Conservation (phyloP, 2,329 filamentous ascomycete species). For the Shiraia bambusicola region DNA sequence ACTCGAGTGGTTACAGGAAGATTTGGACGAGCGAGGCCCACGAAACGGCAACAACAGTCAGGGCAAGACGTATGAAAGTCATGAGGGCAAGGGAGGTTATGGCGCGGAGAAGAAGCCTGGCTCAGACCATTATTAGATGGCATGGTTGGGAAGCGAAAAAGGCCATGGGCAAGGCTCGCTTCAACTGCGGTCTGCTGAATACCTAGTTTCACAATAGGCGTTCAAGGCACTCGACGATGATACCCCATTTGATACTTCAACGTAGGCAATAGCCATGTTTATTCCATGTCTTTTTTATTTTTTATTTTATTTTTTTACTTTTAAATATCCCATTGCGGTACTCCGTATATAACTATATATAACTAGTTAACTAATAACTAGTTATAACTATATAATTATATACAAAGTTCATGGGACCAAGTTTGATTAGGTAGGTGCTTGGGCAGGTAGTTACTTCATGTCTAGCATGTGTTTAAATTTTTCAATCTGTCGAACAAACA, state of each 20-base stretch:
- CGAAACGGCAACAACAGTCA: conserved; percentile 63
- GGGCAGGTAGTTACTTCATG: conserved; percentile 20
- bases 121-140: background rate
- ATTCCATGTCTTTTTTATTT: too few species aligned
- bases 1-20: conserved; percentile 79
- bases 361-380: too few species aligned
- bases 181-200: conserved; percentile 25
- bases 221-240: conserved; percentile 39
- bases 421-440: too few species aligned
- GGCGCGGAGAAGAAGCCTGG: conserved; percentile 54
- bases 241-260: conserved; percentile 40
- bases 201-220: conserved; percentile 27
- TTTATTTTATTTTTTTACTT: too few species aligned
- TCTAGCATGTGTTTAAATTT: conserved; percentile 57
- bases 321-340: too few species aligned
- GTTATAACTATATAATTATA: too few species aligned
- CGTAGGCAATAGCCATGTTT: conserved; percentile 11
- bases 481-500: conserved; percentile 48
- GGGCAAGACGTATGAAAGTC: conserved; percentile 63
- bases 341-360: too few species aligned
- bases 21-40: conserved; percentile 77
- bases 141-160: background rate
- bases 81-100: conserved; percentile 65
- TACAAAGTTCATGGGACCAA: too few species aligned
- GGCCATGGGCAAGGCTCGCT: conserved; percentile 11